phyloP scores from a whole-genome alignment of 75 land plant species.

The Adiantum capillusveneris region DNA sequence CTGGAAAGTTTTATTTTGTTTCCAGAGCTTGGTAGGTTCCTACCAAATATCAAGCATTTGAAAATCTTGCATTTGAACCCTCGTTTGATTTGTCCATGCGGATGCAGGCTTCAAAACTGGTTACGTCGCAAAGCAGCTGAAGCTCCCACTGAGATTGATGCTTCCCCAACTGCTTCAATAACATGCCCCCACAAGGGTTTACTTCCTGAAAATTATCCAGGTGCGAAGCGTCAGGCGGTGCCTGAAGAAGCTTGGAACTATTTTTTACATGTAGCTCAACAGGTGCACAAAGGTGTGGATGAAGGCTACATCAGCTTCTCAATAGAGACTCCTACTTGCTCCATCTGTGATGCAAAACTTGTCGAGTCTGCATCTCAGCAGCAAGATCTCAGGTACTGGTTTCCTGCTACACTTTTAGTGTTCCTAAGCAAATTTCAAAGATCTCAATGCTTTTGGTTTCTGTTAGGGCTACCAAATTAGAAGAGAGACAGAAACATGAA shows the following conservation, averaged over 20 bases:
- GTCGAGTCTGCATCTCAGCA: slow-evolving; percentile 49
- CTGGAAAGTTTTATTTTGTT: slow-evolving; percentile 52
- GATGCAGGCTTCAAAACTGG: slow-evolving; percentile 79
- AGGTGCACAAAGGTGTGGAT: slow-evolving; percentile 37
- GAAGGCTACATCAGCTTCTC: slow-evolving; percentile 51
- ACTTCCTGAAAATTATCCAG: slow-evolving; percentile 76
- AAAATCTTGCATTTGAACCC: neutral
- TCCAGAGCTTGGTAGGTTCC: slow-evolving; percentile 69
- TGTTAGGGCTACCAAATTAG: slow-evolving; percentile 63
- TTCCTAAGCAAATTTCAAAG: neutral
- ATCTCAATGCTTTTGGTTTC: neutral
- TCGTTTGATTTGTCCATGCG: slow-evolving; percentile 1
- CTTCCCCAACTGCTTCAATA: slow-evolving; percentile 80
- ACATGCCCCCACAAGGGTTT: slow-evolving; percentile 78
- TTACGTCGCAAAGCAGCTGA: slow-evolving; percentile 69
- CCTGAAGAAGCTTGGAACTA: slow-evolving; percentile 79
- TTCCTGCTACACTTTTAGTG: too few species aligned
- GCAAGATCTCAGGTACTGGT: slow-evolving; percentile 73
- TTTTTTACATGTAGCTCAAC: slow-evolving; percentile 46
- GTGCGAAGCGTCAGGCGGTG: slow-evolving; percentile 77
- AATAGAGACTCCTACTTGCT: slow-evolving; percentile 44
- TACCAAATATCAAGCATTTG: too few species aligned
- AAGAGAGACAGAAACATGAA: slow-evolving; percentile 86
- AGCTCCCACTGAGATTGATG: slow-evolving; percentile 78
- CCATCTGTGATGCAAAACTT: slow-evolving; percentile 49